These are phyloP conservation scores for Backusella westeae DNA, from an alignment of 192 early-diverging fungal genomes.

Conservation along the genomic window DNA sequence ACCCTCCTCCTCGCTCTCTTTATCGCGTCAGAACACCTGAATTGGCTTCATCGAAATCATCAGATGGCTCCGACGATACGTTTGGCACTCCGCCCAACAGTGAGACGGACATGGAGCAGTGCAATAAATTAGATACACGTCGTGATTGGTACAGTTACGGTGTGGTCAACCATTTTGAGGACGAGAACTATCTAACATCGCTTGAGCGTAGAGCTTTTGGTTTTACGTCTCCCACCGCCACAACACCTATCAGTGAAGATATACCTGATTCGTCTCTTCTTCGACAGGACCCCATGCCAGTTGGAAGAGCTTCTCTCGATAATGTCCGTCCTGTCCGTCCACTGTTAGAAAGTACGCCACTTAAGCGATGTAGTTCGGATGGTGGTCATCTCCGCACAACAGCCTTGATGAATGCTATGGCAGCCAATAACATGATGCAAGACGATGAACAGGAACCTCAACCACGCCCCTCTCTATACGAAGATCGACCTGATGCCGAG, in stretches of 20 bases:
- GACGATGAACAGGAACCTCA: slow-evolving; percentile 13
- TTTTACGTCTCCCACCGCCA: neutral
- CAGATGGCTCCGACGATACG: slow-evolving; percentile 8
- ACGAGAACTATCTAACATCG: slow-evolving; percentile 31
- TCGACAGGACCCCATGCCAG: neutral
- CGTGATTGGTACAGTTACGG: slow-evolving; percentile 27
- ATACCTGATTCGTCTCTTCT: slow-evolving; percentile 3
- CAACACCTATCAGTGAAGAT: slow-evolving; percentile 3
- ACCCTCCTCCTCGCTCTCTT: neutral
- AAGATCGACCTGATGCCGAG: slow-evolving; percentile 28
- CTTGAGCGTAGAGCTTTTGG: slow-evolving; percentile 32
- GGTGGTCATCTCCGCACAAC: slow-evolving; percentile 28
- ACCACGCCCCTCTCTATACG: slow-evolving; percentile 20
- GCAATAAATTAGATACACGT: neutral
- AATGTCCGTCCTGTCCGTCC: slow-evolving; percentile 12
- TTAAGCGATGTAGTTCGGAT: slow-evolving; percentile 36
- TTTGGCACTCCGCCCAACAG: neutral
- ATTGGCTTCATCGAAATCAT: slow-evolving; percentile 5
- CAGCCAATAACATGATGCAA: slow-evolving; percentile 22
- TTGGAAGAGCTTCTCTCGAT: slow-evolving; percentile 23
- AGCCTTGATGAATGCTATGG: slow-evolving; percentile 27
- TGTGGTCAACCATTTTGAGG: slow-evolving; percentile 23
- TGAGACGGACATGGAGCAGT: neutral
- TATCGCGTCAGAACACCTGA: slow-evolving; percentile 15
- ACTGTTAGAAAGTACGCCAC: neutral